Evolutionary conservation across 1,284 basidiomycete species (phyloP).

Genomic region (Neonothopanus nambi): DNA sequence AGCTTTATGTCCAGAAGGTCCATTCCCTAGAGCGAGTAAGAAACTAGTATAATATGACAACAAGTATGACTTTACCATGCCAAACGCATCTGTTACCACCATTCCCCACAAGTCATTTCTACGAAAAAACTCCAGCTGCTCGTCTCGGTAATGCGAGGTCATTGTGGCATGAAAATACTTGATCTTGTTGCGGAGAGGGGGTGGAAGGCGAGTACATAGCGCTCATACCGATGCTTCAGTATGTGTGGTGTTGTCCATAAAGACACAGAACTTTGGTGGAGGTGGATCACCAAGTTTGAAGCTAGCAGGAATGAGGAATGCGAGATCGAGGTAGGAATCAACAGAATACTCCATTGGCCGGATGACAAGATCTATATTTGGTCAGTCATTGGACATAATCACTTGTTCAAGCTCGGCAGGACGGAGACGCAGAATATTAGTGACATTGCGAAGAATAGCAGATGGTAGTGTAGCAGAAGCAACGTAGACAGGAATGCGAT

Average conservation of each 20-base stretch:
- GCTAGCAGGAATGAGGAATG: slow-evolving; percentile 25
- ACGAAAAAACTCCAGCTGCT: no score
- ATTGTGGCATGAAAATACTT: no score
- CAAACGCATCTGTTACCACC: no score
- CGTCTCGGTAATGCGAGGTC: no score
- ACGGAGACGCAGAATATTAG: slow-evolving; percentile 21
- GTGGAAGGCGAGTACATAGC: no score
- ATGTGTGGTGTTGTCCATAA: slow-evolving; percentile 27
- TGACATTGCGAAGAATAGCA: slow-evolving; percentile 24
- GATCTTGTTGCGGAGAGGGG: no score
- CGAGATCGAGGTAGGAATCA: slow-evolving; percentile 25
- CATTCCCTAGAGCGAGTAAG: no score
- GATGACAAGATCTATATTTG: slow-evolving; percentile 31
- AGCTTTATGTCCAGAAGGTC: no score
- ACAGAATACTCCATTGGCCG: slow-evolving; percentile 23
- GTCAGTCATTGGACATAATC: slow-evolving; percentile 25
- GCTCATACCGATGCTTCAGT: not conserved
- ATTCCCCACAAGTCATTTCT: no score
- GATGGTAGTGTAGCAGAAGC: slow-evolving; percentile 36
- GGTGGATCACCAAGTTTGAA: slow-evolving; percentile 15
- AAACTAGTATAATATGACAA: no score
- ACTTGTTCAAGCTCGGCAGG: slow-evolving; percentile 13
- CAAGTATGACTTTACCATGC: no score
- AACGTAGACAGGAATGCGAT: slow-evolving; percentile 28
- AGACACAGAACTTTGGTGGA: slow-evolving; percentile 26